Conservation (phyloP, 305 asterid genomes). For the Ajuga reptans region DNA sequence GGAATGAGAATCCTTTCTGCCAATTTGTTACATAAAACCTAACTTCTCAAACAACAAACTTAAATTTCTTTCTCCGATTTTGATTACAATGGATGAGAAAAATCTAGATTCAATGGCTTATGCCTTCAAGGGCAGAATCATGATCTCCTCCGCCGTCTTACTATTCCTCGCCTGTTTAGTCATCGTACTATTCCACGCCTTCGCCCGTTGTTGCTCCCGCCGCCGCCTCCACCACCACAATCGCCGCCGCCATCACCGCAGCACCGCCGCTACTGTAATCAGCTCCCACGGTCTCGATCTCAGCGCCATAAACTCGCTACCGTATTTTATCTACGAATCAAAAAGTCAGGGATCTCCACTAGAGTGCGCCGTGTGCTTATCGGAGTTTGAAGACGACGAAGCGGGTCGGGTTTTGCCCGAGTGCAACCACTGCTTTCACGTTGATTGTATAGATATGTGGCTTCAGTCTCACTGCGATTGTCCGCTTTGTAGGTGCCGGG, state of each 20-base stretch:
- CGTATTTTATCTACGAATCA: constrained; percentile 23
- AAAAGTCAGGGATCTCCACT: constrained; percentile 7
- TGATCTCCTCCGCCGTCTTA: constrained; percentile 23
- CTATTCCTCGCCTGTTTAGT: constrained; percentile 27
- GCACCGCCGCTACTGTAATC: background rate
- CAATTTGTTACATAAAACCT: no score
- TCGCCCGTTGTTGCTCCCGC: constrained; percentile 14
- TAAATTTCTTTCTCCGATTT: background rate
- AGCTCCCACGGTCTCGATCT: constrained; percentile 27
- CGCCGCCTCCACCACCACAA: constrained; percentile 19
- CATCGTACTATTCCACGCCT: constrained; percentile 21
- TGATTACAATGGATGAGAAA: constrained; percentile 17
- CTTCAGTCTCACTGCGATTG: constrained; percentile 36
- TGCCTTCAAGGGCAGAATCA: constrained; percentile 25
- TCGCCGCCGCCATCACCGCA: background rate
- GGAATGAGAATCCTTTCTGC: no score
- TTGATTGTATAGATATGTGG: constrained; percentile 46
- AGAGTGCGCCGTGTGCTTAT: constrained; percentile 45
- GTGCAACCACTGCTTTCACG: constrained; percentile 42
- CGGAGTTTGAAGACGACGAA: constrained; percentile 36
- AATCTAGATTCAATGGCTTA: constrained; percentile 11
- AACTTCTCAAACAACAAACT: background rate
- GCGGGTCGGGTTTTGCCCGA: constrained; percentile 43
- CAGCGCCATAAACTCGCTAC: constrained; percentile 23
- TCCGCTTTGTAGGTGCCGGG: constrained; percentile 47